These are phyloP conservation scores for Coemansia sp. DNA, from an alignment of 192 early-diverging fungal species.

Conservation along the genomic window DNA sequence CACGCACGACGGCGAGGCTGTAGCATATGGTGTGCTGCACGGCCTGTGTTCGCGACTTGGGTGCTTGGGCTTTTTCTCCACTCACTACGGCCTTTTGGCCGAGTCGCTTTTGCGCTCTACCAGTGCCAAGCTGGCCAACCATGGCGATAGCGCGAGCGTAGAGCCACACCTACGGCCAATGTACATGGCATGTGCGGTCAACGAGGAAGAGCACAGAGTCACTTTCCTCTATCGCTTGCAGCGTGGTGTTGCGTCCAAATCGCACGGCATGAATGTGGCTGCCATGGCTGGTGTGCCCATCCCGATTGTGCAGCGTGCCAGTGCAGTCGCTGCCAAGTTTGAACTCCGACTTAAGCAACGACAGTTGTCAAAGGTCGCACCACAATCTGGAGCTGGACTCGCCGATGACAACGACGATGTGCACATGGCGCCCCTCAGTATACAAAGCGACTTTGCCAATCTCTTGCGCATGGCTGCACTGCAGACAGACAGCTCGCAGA, in stretches of 20 bases:
- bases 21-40: conserved; percentile 91
- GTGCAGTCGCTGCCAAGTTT: conserved; percentile 72
- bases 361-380: conserved; percentile 7
- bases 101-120: conserved; percentile 69
- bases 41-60: conserved; percentile 78
- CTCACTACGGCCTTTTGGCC: conserved; percentile 95
- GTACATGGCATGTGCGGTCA: conserved; percentile 86
- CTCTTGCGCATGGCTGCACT: conserved; percentile 48
- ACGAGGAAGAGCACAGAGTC: conserved; percentile 83
- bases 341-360: conserved; percentile 58
- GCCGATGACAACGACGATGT: background rate
- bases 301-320: conserved; percentile 72
- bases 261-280: conserved; percentile 98
- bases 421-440: conserved; percentile 31
- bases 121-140: background rate
- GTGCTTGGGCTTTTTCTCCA: conserved; percentile 93
- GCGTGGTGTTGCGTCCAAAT: conserved; percentile 85
- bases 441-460: conserved; percentile 60
- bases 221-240: conserved; percentile 94
- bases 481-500: background rate
- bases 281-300: conserved; percentile 92
- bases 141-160: conserved; percentile 4
- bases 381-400: background rate
- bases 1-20: conserved; percentile 97
- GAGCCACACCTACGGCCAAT: conserved; percentile 80